Percentiles rank a stretch among this genome's conserved stretches.
Evolutionary conservation across 2,329 filamentous ascomycete genomes (phyloP).

Genomic region (Scedosporium boydii): DNA sequence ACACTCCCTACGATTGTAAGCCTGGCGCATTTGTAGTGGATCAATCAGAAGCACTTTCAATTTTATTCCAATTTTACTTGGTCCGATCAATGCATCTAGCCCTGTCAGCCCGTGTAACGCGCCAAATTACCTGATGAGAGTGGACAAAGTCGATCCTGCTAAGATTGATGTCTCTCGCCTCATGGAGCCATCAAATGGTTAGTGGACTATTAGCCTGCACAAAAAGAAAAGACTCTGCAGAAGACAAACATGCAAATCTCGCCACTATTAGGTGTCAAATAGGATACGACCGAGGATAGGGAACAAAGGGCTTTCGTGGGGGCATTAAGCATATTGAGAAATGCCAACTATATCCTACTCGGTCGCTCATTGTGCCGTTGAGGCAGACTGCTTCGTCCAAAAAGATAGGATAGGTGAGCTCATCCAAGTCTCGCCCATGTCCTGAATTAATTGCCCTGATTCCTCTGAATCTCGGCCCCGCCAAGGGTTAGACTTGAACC

Average conservation of each 20-base stretch:
- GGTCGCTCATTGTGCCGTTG: neutral
- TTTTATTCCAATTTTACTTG: neutral
- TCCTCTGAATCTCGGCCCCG: neutral
- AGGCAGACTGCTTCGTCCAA: no score
- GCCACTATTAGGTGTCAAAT: neutral
- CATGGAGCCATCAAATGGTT: no score
- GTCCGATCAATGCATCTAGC: no score
- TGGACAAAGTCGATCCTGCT: neutral
- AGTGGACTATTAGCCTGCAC: neutral
- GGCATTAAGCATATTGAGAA: neutral
- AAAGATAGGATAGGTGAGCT: neutral
- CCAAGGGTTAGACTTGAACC: neutral
- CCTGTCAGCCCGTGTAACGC: no score
- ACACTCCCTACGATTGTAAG: neutral
- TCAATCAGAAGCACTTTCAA: neutral
- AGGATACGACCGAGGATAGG: neutral
- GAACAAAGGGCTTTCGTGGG: neutral
- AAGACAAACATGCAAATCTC: neutral
- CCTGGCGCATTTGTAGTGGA: neutral
- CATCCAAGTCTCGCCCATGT: neutral
- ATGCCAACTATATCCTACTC: neutral
- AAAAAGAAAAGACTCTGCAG: neutral
- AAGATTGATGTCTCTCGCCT: neutral
- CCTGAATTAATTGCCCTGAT: neutral
- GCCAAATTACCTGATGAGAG: no score